These are phyloP conservation scores for Nyssa sinensis DNA, from an alignment of 148 eudicot species.

Conservation along the genomic window DNA sequence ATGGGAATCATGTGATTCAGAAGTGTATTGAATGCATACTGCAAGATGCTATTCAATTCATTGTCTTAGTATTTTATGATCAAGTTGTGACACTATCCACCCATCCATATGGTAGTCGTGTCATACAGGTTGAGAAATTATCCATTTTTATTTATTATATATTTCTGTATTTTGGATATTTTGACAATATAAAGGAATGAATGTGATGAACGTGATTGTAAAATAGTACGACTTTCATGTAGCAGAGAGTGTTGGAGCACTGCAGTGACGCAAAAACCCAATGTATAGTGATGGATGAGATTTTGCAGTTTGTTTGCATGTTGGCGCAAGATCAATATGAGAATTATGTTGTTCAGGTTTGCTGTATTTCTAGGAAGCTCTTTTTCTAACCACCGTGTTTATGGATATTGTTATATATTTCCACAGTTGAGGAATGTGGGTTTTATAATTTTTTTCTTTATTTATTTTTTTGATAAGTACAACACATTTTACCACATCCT, in stretches of 20 bases:
- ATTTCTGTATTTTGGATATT: background rate
- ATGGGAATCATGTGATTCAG: slow-evolving; percentile 91
- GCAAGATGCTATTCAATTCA: slow-evolving; percentile 67
- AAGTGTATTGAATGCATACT: slow-evolving; percentile 94
- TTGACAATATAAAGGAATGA: background rate
- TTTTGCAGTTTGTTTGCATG: slow-evolving; percentile 66
- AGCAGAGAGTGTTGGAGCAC: slow-evolving; percentile 91
- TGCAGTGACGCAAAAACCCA: slow-evolving; percentile 71
- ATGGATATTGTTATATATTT: background rate
- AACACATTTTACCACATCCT: no score
- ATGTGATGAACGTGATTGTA: background rate
- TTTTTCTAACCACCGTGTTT: background rate
- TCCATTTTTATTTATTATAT: background rate
- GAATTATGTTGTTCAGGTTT: slow-evolving; percentile 82
- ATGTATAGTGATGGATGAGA: slow-evolving; percentile 75
- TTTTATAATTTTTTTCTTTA: no score
- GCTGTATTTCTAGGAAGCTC: slow-evolving; percentile 12
- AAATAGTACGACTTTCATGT: slow-evolving; percentile 14
- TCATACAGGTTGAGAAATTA: slow-evolving; percentile 54
- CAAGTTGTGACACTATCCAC: slow-evolving; percentile 80
- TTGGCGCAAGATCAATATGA: slow-evolving; percentile 87
- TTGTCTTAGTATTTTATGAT: slow-evolving; percentile 71
- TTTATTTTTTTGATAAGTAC: no score
- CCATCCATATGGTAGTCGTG: slow-evolving; percentile 97
- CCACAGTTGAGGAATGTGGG: no score